Percentiles rank a stretch among this genome's conserved stretches.
Evolutionary conservation across 2,329 filamentous ascomycete species (phyloP).

Genomic region (Cytospora schulzeri): DNA sequence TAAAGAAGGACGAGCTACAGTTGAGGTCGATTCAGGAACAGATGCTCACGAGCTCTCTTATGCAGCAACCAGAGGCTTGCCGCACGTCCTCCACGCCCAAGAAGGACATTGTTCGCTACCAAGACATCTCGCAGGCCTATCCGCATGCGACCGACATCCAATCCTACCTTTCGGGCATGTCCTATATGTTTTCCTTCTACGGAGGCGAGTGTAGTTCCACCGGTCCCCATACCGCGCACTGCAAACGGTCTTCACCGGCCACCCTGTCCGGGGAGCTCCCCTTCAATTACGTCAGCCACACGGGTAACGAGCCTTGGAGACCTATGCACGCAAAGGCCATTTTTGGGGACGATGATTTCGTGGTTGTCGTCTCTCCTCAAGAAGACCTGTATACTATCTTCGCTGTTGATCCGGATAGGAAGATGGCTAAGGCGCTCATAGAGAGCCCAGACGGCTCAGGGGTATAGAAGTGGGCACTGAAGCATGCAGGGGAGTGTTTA

Average conservation of each 20-base stretch:
- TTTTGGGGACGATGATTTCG: conserved; percentile 14
- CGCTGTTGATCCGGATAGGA: conserved; percentile 9
- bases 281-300: neutral
- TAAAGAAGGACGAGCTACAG: neutral
- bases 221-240: neutral
- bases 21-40: neutral
- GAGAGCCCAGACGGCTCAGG: neutral
- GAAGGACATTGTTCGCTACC: neutral
- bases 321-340: neutral
- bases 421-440: neutral
- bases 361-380: neutral
- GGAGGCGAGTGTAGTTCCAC: neutral
- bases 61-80: neutral
- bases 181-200: neutral
- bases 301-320: too few species aligned
- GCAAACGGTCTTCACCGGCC: neutral
- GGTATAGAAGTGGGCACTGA: neutral
- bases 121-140: neutral
- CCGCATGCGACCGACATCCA: neutral
- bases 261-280: neutral
- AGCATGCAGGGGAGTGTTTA: neutral
- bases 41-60: neutral
- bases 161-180: neutral
- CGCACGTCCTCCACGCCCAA: neutral
- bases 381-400: conserved; percentile 2